These are phyloP conservation scores for Lunularia cruciata DNA, from an alignment of 225 moss, liverwort and hornwort species.

Conservation along the genomic window DNA sequence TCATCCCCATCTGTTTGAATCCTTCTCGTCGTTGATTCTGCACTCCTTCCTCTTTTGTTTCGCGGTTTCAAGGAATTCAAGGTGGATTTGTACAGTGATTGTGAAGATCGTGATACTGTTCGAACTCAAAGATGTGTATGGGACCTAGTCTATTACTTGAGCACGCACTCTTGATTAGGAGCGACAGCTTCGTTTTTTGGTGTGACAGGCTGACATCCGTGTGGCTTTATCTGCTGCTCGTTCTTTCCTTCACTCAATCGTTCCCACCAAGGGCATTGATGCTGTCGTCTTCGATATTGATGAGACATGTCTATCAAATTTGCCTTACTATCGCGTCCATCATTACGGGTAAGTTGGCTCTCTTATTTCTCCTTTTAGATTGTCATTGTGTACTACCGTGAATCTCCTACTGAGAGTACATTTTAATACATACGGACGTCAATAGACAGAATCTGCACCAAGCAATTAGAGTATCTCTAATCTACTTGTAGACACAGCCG, in stretches of 20 bases:
- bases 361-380: background rate
- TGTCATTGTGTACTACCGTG: no score
- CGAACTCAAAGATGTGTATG: background rate
- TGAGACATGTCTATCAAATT: slow-evolving; percentile 86
- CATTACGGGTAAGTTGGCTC: slow-evolving; percentile 66
- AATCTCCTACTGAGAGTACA: no score
- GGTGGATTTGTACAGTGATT: slow-evolving; percentile 24
- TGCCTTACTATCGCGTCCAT: slow-evolving; percentile 76
- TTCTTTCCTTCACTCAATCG: slow-evolving; percentile 35
- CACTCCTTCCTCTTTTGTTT: slow-evolving; percentile 42
- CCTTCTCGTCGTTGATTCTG: background rate
- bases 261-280: slow-evolving; percentile 53
- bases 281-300: slow-evolving; percentile 93
- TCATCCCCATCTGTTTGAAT: background rate
- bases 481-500: no score
- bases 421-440: no score
- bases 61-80: slow-evolving; percentile 39
- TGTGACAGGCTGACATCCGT: slow-evolving; percentile 36
- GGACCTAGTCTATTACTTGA: background rate
- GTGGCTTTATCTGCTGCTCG: slow-evolving; percentile 46
- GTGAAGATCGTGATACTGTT: background rate
- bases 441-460: no score
- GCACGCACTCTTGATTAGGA: background rate
- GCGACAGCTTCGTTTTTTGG: background rate
- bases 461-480: no score